Evolutionary conservation across 2,329 filamentous ascomycete genomes (phyloP).

Genomic region (Talaromyces sp.): DNA sequence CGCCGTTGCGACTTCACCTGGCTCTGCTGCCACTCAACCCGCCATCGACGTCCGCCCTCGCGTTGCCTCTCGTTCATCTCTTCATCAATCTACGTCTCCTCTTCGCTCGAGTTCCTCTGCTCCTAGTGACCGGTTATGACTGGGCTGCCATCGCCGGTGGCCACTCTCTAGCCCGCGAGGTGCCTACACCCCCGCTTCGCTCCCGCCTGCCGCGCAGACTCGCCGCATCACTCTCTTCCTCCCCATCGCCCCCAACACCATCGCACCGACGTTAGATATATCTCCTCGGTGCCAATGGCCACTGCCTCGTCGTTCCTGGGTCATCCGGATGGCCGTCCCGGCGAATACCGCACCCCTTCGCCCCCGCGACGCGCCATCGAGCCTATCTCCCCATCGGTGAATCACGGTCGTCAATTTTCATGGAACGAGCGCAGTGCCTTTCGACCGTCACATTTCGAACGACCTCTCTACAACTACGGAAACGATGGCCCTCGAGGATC

Average conservation of each 20-base stretch:
- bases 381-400: constrained; percentile 37
- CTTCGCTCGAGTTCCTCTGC: not conserved
- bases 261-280: constrained; percentile 16
- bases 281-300: constrained; percentile 26
- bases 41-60: constrained; percentile 5
- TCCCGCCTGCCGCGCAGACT: constrained; percentile 31
- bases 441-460: constrained; percentile 21
- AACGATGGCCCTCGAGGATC: constrained; percentile 15
- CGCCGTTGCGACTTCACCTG: constrained; percentile 7
- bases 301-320: constrained; percentile 34
- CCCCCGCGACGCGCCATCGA: constrained; percentile 44
- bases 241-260: constrained; percentile 14
- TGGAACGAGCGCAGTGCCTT: constrained; percentile 25
- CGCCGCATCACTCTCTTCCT: constrained; percentile 8
- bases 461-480: constrained; percentile 17
- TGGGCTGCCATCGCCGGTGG: constrained; percentile 30
- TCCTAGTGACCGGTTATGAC: constrained; percentile 35
- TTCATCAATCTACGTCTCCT: not conserved
- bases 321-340: constrained; percentile 31
- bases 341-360: constrained; percentile 42
- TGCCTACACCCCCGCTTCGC: constrained; percentile 36
- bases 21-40: constrained; percentile 1
- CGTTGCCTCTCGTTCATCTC: not conserved
- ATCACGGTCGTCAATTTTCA: constrained; percentile 24
- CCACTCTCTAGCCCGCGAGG: constrained; percentile 37